These are phyloP conservation scores for Microcyclosporella mali DNA, from an alignment of 2,329 filamentous ascomycete species.

Conservation along the genomic window DNA sequence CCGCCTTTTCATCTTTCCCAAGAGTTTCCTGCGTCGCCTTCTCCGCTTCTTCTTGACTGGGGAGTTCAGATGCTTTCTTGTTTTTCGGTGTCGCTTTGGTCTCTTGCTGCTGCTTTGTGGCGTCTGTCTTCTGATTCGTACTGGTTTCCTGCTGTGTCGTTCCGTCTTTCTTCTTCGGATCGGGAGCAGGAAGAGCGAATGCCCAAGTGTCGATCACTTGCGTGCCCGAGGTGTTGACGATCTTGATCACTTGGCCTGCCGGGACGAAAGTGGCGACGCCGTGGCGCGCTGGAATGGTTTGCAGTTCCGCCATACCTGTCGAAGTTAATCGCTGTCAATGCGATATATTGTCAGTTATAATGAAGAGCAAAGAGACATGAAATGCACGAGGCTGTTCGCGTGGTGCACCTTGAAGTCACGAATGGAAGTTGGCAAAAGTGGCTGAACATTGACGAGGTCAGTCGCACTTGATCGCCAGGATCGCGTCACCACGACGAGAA, in stretches of 20 bases:
- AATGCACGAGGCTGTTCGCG: too few relatives aligned
- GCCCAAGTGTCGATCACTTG: conserved; percentile 48
- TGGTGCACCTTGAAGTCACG: too few relatives aligned
- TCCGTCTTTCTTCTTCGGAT: conserved; percentile 23
- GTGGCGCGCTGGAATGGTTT: conserved; percentile 45
- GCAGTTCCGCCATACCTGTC: conserved; percentile 22
- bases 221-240: conserved; percentile 46
- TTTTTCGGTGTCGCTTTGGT: conserved; percentile 15
- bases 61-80: conserved; percentile 25
- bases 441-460: too few relatives aligned
- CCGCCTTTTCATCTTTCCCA: conserved; percentile 14
- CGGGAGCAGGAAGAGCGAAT: conserved; percentile 42
- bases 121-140: conserved; percentile 18
- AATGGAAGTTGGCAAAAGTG: background rate
- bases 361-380: background rate
- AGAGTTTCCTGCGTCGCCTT: conserved; percentile 22
- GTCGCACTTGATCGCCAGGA: too few relatives aligned
- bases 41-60: conserved; percentile 33
- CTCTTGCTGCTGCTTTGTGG: conserved; percentile 16
- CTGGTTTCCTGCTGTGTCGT: conserved; percentile 17
- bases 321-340: background rate
- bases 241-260: conserved; percentile 43
- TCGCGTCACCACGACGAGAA: too few relatives aligned
- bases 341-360: too few relatives aligned
- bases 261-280: conserved; percentile 48